Conservation (phyloP, 1,284 basidiomycete genomes). For the Trichosporon sp. region DNA sequence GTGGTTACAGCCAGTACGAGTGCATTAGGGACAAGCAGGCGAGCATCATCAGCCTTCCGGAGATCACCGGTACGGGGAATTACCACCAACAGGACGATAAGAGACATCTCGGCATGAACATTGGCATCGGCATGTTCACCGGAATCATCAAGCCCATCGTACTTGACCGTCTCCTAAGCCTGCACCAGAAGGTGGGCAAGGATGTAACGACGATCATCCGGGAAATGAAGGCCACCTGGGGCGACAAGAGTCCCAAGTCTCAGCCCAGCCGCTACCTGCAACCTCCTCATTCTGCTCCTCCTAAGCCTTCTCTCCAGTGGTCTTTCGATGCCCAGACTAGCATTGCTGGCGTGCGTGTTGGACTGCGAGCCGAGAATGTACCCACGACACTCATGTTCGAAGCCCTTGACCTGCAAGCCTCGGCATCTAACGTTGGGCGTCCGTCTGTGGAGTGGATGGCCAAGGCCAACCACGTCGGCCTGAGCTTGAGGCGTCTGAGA, state of each 20-base stretch:
- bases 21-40: conserved; percentile 39
- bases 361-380: conserved; percentile 51
- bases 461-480: conserved; percentile 47
- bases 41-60: conserved; percentile 39
- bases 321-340: conserved; percentile 39
- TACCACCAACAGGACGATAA: neutral
- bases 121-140: conserved; percentile 51
- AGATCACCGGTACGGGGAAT: conserved; percentile 33
- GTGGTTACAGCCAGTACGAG: conserved; percentile 43
- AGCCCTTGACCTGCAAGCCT: conserved; percentile 43
- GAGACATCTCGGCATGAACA: conserved; percentile 10
- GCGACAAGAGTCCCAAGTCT: conserved; percentile 9
- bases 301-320: conserved; percentile 2
- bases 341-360: conserved; percentile 46
- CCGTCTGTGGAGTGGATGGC: conserved; percentile 47
- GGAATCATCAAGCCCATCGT: conserved; percentile 53
- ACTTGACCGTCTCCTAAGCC: conserved; percentile 50
- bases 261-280: neutral
- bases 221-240: conserved; percentile 31
- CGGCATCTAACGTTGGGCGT: conserved; percentile 37
- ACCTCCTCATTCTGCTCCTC: neutral
- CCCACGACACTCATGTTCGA: conserved; percentile 49
- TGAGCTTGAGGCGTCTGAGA: conserved; percentile 41
- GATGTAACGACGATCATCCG: conserved; percentile 42
- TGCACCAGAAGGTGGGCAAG: conserved; percentile 48